phyloP scores from a whole-genome alignment of 2,329 filamentous ascomycete genomes.

The Paraphoma sp. region DNA sequence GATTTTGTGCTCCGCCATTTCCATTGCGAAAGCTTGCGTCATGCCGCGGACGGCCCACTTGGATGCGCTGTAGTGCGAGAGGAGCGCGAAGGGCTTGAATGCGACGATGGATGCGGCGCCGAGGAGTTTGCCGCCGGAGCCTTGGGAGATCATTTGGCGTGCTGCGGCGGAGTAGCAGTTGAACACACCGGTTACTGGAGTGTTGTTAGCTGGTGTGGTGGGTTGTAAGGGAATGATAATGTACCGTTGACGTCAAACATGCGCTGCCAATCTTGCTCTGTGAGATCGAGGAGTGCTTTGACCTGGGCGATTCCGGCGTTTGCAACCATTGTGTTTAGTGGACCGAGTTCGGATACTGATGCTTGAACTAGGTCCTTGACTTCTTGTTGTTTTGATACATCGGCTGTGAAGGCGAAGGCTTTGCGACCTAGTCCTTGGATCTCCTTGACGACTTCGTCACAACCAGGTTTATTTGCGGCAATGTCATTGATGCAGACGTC shows the following conservation, averaged over 20 bases:
- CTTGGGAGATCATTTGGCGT: slow-evolving; percentile 69
- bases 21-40: slow-evolving; percentile 71
- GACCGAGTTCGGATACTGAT: slow-evolving; percentile 62
- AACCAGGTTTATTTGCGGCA: slow-evolving; percentile 57
- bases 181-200: slow-evolving; percentile 64
- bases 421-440: slow-evolving; percentile 61
- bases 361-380: slow-evolving; percentile 61
- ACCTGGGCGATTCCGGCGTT: slow-evolving; percentile 69
- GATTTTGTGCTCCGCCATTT: slow-evolving; percentile 68
- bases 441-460: slow-evolving; percentile 61
- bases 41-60: slow-evolving; percentile 73
- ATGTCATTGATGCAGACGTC: slow-evolving; percentile 71
- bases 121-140: slow-evolving; percentile 57
- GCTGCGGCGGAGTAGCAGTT: slow-evolving; percentile 70
- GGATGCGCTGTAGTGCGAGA: slow-evolving; percentile 68
- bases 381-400: slow-evolving; percentile 64
- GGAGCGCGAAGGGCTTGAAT: slow-evolving; percentile 65
- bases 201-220: background rate
- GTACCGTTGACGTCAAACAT: slow-evolving; percentile 68
- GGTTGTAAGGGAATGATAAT: background rate
- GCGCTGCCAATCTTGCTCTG: slow-evolving; percentile 61
- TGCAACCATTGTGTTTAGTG: slow-evolving; percentile 61
- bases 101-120: slow-evolving; percentile 62
- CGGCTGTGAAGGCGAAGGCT: slow-evolving; percentile 63
- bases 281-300: slow-evolving; percentile 62